Conservation (phyloP, 768 basidiomycete species). For the Leccinum uliginosum region DNA sequence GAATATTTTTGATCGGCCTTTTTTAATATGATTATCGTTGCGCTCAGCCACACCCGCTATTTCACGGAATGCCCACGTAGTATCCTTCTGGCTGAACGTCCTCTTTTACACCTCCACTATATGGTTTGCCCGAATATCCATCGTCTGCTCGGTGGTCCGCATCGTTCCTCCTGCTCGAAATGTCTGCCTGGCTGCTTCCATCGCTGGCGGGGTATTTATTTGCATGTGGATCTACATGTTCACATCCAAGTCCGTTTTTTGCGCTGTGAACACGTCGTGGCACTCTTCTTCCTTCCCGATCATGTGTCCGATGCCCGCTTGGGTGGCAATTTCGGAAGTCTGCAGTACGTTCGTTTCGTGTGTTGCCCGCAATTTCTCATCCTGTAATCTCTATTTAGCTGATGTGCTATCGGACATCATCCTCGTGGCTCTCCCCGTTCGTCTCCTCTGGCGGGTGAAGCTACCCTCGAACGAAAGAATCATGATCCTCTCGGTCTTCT, state of each 20-base stretch:
- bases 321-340: conserved; percentile 51
- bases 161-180: conserved; percentile 17
- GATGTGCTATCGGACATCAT: conserved; percentile 44
- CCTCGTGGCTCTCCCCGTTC: conserved; percentile 43
- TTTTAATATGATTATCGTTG: conserved; percentile 15
- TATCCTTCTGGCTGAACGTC: conserved; percentile 19
- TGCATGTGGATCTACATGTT: conserved; percentile 21
- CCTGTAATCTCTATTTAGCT: conserved; percentile 28
- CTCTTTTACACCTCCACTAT: conserved; percentile 21
- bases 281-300: conserved; percentile 29
- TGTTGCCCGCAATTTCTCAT: neutral
- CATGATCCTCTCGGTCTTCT: conserved; percentile 43
- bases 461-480: conserved; percentile 39
- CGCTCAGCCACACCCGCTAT: conserved; percentile 19
- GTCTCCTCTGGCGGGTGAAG: conserved; percentile 40
- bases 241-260: conserved; percentile 33
- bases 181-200: neutral
- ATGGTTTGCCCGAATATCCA: conserved; percentile 28
- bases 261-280: conserved; percentile 38
- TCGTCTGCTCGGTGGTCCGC: conserved; percentile 22
- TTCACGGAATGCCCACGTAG: conserved; percentile 15
- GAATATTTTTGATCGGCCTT: neutral
- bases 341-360: conserved; percentile 36
- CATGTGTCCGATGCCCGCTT: conserved; percentile 40
- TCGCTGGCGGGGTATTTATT: conserved; percentile 6